Evolutionary conservation across 345 rosid genomes (phyloP).

Genomic region (Melastoma malabathricum): DNA sequence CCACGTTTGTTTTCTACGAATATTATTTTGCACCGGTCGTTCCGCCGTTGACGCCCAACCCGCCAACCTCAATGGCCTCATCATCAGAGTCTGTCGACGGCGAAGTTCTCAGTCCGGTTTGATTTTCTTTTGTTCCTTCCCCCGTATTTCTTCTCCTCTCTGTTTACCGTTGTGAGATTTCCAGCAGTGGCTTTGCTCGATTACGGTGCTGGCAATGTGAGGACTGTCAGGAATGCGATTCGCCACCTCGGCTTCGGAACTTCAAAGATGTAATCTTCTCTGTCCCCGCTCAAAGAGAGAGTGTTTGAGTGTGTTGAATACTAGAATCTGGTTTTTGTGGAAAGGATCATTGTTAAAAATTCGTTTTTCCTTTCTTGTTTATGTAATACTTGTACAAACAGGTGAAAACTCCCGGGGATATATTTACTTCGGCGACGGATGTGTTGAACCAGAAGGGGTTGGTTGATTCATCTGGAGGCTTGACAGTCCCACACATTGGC

Average conservation of each 20-base stretch:
- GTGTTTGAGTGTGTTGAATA: neutral
- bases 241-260: constrained; percentile 53
- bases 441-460: constrained; percentile 71
- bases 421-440: constrained; percentile 91
- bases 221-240: constrained; percentile 81
- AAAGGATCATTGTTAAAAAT: neutral
- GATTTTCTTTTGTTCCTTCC: constrained; percentile 4
- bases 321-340: neutral
- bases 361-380: neutral
- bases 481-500: constrained; percentile 90
- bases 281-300: neutral
- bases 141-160: neutral
- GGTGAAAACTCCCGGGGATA: constrained; percentile 77
- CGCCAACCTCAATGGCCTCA: too few relatives aligned
- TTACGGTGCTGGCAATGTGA: constrained; percentile 92
- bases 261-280: constrained; percentile 38
- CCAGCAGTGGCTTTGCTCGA: constrained; percentile 81
- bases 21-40: too few relatives aligned
- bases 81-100: too few relatives aligned
- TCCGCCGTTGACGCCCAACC: too few relatives aligned
- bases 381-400: constrained; percentile 11
- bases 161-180: neutral
- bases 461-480: constrained; percentile 47
- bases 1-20: too few relatives aligned
- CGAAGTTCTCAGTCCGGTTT: constrained; percentile 35